These are phyloP conservation scores for Nymphaea thermarum DNA, from an alignment of 164 flowering plant species.

Conservation along the genomic window DNA sequence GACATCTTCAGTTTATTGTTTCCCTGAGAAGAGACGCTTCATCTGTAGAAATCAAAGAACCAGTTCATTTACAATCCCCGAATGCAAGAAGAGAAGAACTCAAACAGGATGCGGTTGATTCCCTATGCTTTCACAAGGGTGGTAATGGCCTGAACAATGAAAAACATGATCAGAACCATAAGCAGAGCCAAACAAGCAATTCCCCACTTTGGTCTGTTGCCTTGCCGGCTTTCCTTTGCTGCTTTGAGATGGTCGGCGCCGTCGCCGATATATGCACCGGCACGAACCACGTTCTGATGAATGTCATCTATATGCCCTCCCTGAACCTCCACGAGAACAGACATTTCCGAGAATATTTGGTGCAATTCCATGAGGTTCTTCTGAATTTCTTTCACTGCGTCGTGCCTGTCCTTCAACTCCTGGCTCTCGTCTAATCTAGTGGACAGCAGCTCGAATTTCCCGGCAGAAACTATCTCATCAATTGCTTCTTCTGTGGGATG, in stretches of 20 bases:
- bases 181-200: slow-evolving; percentile 36
- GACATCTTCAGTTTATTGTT: too few relatives aligned
- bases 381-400: slow-evolving; percentile 51
- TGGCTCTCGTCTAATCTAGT: slow-evolving; percentile 18
- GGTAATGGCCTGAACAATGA: slow-evolving; percentile 26
- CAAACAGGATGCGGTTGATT: too few relatives aligned
- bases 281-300: slow-evolving; percentile 47
- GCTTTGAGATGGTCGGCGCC: slow-evolving; percentile 48
- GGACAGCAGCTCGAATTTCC: slow-evolving; percentile 21
- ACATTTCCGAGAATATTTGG: slow-evolving; percentile 83
- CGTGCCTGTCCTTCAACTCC: slow-evolving; percentile 48
- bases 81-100: too few relatives aligned
- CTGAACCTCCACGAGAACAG: slow-evolving; percentile 62
- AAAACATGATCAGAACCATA: slow-evolving; percentile 37
- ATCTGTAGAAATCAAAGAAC: too few relatives aligned
- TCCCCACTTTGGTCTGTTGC: slow-evolving; percentile 26
- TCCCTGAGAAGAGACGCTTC: too few relatives aligned
- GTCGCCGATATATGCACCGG: slow-evolving; percentile 35
- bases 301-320: slow-evolving; percentile 58
- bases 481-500: slow-evolving; percentile 30
- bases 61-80: too few relatives aligned
- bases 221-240: slow-evolving; percentile 51
- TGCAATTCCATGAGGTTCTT: slow-evolving; percentile 60
- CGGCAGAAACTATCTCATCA: slow-evolving; percentile 30
- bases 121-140: background rate